Base-by-base conservation (phyloP, 1,284 basidiomycete genomes). In the Ustilago lituana region DNA sequence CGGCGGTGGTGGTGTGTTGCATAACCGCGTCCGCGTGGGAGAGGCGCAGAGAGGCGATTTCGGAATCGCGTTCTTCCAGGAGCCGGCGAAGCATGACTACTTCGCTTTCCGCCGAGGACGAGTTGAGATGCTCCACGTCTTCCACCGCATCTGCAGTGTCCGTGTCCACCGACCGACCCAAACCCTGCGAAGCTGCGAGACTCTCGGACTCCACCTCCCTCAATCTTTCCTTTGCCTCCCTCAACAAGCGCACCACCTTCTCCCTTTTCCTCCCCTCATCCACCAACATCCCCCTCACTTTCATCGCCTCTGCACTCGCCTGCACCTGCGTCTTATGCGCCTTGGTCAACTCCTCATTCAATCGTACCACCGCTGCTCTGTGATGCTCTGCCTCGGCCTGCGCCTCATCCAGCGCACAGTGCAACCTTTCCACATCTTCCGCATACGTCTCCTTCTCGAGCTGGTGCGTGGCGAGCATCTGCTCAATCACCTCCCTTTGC, bases 401-500 rank as follows among this genome's bases (percentile, higher is more conserved):
- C 6, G 55, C 51, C 24, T 45, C 48, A 8, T 66, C 68, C 22
- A 78, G 36, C 27, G 57, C 61, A n/a, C 52, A 43, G 8, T 64
- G 57, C 27, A 77, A 33, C 4, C 64, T 51, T 29, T 72, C 71
- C 23, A 76, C 48, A 45, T 78, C 74, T 17, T 73, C 67, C 11
- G 50, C 24, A 45, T 72, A 66, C 23, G 73, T 52, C 27, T 76
- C 70, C 33, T 52, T 45, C 38, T 78, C 75, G 24, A 70, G 26
- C 39, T 70, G 61, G 39, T 78, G 76, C 35, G 73, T 78, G 11
- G 73, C 67, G 24, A 78, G 46, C 73, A 78, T 69, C 53, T 78
- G 74, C 36, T 77, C 76, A 51, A 78, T 78, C 15, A 77, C 70
- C n/a, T 66, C 46, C 8, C 73, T 39, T 48, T 78, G 76, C 61